phyloP scores from a whole-genome alignment of 1,139 yeast genomes.

The Blastobotrys buckinghamii region DNA sequence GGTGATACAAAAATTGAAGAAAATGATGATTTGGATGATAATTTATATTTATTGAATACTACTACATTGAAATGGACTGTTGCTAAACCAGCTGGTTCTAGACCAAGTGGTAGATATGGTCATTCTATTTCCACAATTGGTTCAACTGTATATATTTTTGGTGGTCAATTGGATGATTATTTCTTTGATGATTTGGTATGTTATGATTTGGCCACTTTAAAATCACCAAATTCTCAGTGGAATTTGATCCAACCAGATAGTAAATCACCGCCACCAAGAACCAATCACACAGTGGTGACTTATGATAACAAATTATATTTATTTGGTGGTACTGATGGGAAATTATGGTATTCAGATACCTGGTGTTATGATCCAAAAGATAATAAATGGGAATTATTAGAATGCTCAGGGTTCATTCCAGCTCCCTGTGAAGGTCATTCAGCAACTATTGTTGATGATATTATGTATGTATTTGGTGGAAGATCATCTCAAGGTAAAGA shows the following conservation, averaged over 20 bases:
- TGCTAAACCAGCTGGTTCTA: conserved; percentile 72
- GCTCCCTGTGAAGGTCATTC: conserved; percentile 92
- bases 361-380: conserved; percentile 73
- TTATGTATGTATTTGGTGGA: conserved; percentile 87
- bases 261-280: conserved; percentile 66
- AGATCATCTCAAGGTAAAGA: conserved; percentile 72
- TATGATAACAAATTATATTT: conserved; percentile 74
- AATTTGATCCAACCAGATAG: conserved; percentile 54
- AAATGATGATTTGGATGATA: conserved; percentile 73
- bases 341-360: conserved; percentile 66
- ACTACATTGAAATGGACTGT: conserved; percentile 88
- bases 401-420: conserved; percentile 58
- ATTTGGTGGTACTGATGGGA: conserved; percentile 92
- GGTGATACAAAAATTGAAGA: conserved; percentile 92
- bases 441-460: conserved; percentile 70
- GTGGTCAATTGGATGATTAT: conserved; percentile 90
- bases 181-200: conserved; percentile 80
- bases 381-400: conserved; percentile 55
- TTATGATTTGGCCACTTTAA: conserved; percentile 84
- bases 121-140: conserved; percentile 70
- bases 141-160: conserved; percentile 77
- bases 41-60: conserved; percentile 83
- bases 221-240: conserved; percentile 83
- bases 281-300: conserved; percentile 86
- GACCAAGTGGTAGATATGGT: conserved; percentile 92